Base-by-base conservation (phyloP, 2,329 filamentous ascomycete species). In the Epichloe glyceriae region DNA sequence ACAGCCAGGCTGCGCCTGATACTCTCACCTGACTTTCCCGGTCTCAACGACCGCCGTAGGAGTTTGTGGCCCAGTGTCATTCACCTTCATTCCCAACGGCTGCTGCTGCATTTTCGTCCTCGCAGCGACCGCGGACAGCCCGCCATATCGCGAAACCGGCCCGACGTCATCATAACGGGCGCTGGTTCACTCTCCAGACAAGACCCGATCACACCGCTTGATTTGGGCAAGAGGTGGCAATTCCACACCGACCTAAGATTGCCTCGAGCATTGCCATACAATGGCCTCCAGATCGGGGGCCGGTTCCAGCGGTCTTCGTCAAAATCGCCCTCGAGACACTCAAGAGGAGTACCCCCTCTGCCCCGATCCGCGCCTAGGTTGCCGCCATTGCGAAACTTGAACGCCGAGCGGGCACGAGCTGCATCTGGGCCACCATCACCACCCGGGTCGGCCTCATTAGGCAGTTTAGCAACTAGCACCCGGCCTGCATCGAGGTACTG, bases 231-330 rank as follows among this genome's bases (percentile, higher is more conserved):
- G 42, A 17, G 42, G 30, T 10, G 12, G 22, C 39, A 34, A 42
- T 35, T 41, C 39, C 38, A 42, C 38, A 34, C 30, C 47, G n/a
- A 39, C 40, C 15, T 44, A 38, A 37, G 22, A 26, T 35, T 33
- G 30, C 17, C 14, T 42, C 35, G 47, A 38, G 26, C 26, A 30
- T 30, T 30, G 15, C 17, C 19, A 22, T 41, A 47, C 41, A 38
- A 67, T 67, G 65, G 65, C 64, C 54, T 64, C 61, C 54, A 59
- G 65, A 56, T 58, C 63, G 52, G 61, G 62, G 53, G 60, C 62
- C 51, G 60, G 61, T 45, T 54, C 59, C 44, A 60, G 61, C 56
- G 58, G 64, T 52, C 56, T 61, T 51, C 60, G 57, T 47, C 62
- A 61, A 51, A 40, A 46, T n/a, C 62, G 62, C 56, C 56, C 59